These are phyloP conservation scores for Eimeria zaria DNA, from an alignment of 169 alveolate species.

Conservation along the genomic window DNA sequence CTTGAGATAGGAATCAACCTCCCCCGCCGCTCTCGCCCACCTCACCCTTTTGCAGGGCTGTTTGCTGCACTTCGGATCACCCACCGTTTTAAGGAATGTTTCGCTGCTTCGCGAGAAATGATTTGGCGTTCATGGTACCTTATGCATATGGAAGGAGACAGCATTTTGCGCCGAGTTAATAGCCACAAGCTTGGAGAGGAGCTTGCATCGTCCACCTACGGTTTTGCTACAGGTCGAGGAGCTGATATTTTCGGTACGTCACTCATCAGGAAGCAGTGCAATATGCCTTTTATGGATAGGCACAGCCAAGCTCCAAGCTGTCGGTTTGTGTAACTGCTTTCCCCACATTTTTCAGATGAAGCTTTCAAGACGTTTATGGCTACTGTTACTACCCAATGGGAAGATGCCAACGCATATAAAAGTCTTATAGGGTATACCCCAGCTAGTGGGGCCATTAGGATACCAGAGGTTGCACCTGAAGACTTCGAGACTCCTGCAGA, in stretches of 20 bases:
- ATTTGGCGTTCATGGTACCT: conserved; percentile 72
- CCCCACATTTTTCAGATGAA: conserved; percentile 4
- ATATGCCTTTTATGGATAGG: not conserved
- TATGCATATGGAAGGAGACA: conserved; percentile 67
- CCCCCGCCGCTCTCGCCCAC: conserved; percentile 37
- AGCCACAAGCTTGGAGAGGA: conserved; percentile 30
- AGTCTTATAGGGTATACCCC: not conserved
- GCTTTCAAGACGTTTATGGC: conserved; percentile 68
- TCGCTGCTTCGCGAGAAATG: conserved; percentile 18
- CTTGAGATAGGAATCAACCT: not conserved
- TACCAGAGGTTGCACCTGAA: conserved; percentile 62
- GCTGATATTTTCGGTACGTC: conserved; percentile 24
- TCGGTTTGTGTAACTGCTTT: not conserved
- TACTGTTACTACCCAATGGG: conserved; percentile 78
- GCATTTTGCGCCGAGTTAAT: conserved; percentile 1
- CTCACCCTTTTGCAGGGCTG: conserved; percentile 45
- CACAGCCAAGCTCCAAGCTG: conserved; percentile 13
- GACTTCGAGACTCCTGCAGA: conserved; percentile 70
- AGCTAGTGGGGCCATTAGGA: not conserved
- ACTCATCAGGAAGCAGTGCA: not conserved
- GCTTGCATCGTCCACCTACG: conserved; percentile 43
- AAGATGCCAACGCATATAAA: conserved; percentile 39
- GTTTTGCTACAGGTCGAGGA: conserved; percentile 2
- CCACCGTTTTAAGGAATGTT: conserved; percentile 52
- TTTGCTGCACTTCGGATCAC: conserved; percentile 69